Conservation (phyloP, 768 basidiomycete species). For the Gautieria morchelliformis region DNA sequence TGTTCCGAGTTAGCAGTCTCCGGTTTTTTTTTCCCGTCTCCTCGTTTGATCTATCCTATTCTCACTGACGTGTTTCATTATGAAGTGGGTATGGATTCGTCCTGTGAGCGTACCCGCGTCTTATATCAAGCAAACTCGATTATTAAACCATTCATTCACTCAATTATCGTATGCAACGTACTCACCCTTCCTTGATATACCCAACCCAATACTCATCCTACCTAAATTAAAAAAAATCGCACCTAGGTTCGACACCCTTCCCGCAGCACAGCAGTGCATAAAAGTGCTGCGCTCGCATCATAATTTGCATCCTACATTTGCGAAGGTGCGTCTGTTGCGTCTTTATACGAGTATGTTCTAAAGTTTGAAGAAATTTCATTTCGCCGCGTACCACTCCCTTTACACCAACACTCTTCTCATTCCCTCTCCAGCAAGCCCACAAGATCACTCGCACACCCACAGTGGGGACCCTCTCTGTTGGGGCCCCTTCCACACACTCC, state of each 20-base stretch:
- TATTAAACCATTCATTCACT: too few relatives aligned
- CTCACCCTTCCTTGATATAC: not conserved
- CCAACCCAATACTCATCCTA: too few relatives aligned
- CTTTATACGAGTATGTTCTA: too few relatives aligned
- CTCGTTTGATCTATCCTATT: not conserved
- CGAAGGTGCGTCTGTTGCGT: constrained; percentile 44
- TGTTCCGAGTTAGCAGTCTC: too few relatives aligned
- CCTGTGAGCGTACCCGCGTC: constrained; percentile 37
- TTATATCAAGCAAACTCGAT: not conserved
- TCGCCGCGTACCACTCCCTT: too few relatives aligned
- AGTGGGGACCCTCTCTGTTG: not conserved
- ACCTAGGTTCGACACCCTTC: constrained; percentile 55
- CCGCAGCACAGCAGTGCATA: constrained; percentile 76
- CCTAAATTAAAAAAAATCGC: not conserved
- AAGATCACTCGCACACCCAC: constrained; percentile 54
- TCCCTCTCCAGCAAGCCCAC: constrained; percentile 48
- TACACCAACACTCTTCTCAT: constrained; percentile 18
- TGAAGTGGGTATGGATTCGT: constrained; percentile 70
- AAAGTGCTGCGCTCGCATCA: constrained; percentile 56
- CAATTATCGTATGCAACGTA: not conserved
- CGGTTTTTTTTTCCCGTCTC: too few relatives aligned
- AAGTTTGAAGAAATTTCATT: too few relatives aligned
- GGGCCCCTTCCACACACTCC: not conserved
- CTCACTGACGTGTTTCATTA: not conserved
- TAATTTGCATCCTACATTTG: constrained; percentile 80